Evolutionary conservation across 1,139 yeast genomes (phyloP), one percentile per base, ranked within the genome.

Genomic region (Protomyces macrosporus): DNA sequence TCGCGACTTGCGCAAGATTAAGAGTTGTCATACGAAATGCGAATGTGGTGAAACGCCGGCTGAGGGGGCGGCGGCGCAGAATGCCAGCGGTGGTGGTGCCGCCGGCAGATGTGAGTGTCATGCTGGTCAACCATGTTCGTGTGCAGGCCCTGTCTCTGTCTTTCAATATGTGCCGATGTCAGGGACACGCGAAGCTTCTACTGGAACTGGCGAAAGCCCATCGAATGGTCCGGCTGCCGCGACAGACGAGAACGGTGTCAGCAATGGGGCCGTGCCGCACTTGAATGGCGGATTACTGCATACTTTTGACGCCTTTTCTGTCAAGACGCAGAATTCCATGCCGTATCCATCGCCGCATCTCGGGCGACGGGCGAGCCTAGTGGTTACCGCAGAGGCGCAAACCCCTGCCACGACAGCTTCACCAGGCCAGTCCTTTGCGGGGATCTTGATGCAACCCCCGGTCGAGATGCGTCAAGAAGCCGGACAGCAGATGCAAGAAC

Each of bases 11-110:
- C 32, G 62, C 6, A 51, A 58, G 53, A 58, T 58, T 42, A 58
- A 58, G 53, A 51, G 56, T 3, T 58, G 56, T 32, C 96, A 89
- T 72, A 83, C 85, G 12, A 76, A 82, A 58, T 90, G 97, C 74
- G 78, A 84, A 6, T 91, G 98, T 77, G 87, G 88, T 9, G 65
- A 59, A 42, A 58, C 62, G 6, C 36, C 62, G 12, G 51, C 62
- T 6, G 62, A 58, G 23, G 51, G 42, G 36, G 14, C 62, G 42
- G 32, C 42, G 10, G 23, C 23, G 23, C 23, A 23, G 23, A 23
- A 2, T 23, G 23, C 23, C 23, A 23, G 23, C 2, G 23, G 23
- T 23, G 23, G 23, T 23, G 23, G 23, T 23, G 23, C 23, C 23
- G 16, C 35, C 35, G 42, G 56, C 33, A 30, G 34, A 7, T 58